Conservation (phyloP, 257 asterid species). For the Solanum virginianum region DNA sequence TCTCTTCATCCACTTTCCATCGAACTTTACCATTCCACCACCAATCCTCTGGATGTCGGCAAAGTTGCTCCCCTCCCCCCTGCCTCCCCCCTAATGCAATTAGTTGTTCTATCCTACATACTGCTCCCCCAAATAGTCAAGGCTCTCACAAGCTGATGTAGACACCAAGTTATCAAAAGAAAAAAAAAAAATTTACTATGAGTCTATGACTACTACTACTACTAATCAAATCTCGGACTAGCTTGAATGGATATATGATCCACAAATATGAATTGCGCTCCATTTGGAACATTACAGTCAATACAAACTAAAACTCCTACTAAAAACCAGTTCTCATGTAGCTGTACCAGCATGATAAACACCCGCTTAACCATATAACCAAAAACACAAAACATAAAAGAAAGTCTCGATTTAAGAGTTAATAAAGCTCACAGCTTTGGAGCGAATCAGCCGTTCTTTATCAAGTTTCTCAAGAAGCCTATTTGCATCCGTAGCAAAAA, state of each 20-base stretch:
- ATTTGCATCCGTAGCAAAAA: slow-evolving; percentile 47
- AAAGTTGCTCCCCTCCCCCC: neutral
- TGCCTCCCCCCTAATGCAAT: neutral
- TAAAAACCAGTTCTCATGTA: neutral
- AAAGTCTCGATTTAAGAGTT: neutral
- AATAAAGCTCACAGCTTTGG: slow-evolving; percentile 41
- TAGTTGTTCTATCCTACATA: neutral
- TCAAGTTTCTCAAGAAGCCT: slow-evolving; percentile 33
- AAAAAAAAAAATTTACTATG: neutral
- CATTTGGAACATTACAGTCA: neutral
- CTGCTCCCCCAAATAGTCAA: neutral
- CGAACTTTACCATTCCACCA: neutral
- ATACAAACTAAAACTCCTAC: neutral
- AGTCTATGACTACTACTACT: neutral
- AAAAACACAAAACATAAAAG: neutral
- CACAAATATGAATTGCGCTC: neutral
- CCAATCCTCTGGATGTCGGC: neutral
- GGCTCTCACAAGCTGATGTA: neutral
- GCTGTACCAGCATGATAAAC: neutral
- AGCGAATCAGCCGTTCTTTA: slow-evolving; percentile 31
- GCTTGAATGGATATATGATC: neutral
- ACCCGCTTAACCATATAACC: neutral
- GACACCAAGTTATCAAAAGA: neutral
- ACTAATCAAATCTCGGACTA: neutral
- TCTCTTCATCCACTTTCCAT: neutral